Evolutionary conservation across 306 rosid genomes (phyloP), one percentile per base, ranked within the genome.

Genomic region (Glycyrrhiza uralensis): DNA sequence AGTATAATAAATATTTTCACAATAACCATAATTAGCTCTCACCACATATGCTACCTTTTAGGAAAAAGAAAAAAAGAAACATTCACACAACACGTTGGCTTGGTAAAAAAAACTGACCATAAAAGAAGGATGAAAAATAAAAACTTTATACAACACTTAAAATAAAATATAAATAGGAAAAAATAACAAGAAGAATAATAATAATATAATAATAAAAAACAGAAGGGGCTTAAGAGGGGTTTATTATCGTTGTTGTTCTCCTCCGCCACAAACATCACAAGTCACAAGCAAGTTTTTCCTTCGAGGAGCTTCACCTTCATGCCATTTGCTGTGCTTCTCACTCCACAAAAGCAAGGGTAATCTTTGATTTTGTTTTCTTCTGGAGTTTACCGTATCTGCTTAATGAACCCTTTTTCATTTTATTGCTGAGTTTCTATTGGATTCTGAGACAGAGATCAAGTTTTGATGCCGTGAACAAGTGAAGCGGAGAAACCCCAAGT

Each of bases 231-330:
- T 73, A 76, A 5, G 65, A 55, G 26, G 42, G 76, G 66, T 70
- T 49, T 66, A 39, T 22, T 17, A 33, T 19, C 23, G 23, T 13
- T 44, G 49, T 14, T 1, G 55, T 18, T 11, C 41, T 1, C 23
- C 11, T n/a, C 2, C 28, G 28, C 17, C n/a, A 14, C 23, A 15
- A 15, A 6, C 24, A 15, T 11, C 11, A 3, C 24, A 4, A 12
- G n/a, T 32, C 36, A 32, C 52, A 4, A n/a, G 0, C n/a, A 14
- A 38, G 38, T 10, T n/a, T n/a, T n/a, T 14, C 15, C 56, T 9
- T 83, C 55, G 41, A 83, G 73, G 85, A 87, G n/a, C 66, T 44
- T 2, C 88, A 76, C 8, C 51, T 2, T 14, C 51, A 45, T 50
- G 65, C 7, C 65, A 9, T 14, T 23, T 7, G 65, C 7, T 2